These are phyloP conservation scores for Raphanus sativus DNA, from an alignment of 345 rosid species.

Conservation along the genomic window DNA sequence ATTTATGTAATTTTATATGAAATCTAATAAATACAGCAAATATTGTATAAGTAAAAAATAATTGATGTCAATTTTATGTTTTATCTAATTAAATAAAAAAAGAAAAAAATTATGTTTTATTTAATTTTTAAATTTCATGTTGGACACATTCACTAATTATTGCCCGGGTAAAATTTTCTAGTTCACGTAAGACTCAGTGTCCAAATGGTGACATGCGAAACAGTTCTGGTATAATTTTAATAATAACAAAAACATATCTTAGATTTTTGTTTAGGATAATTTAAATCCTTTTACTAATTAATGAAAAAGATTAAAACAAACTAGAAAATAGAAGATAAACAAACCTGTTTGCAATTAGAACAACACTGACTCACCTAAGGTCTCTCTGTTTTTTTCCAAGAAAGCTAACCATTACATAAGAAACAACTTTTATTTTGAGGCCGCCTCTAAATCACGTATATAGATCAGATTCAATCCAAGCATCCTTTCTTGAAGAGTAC, in stretches of 20 bases:
- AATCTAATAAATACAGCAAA: background rate
- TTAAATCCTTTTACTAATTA: too few relatives aligned
- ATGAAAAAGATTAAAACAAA: background rate
- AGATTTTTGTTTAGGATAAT: too few relatives aligned
- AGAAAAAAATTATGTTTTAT: too few relatives aligned
- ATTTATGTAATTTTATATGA: background rate
- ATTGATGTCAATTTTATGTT: background rate
- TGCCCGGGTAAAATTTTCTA: background rate
- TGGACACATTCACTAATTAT: too few relatives aligned
- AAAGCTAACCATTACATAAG: background rate
- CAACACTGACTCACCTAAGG: background rate
- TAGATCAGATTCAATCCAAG: constrained; percentile 36
- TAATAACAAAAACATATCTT: too few relatives aligned
- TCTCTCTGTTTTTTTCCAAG: constrained; percentile 10
- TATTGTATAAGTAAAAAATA: background rate
- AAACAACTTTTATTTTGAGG: background rate
- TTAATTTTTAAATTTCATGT: too few relatives aligned
- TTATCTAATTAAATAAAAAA: too few relatives aligned
- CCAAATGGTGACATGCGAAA: too few relatives aligned
- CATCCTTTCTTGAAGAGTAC: constrained; percentile 27
- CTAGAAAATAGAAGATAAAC: background rate
- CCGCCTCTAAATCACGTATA: constrained; percentile 29
- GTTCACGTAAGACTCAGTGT: too few relatives aligned
- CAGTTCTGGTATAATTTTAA: too few relatives aligned
- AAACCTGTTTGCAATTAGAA: constrained; percentile 18